Evolutionary conservation across 768 basidiomycete genomes (phyloP).

Genomic region (Tulasnella calospora): DNA sequence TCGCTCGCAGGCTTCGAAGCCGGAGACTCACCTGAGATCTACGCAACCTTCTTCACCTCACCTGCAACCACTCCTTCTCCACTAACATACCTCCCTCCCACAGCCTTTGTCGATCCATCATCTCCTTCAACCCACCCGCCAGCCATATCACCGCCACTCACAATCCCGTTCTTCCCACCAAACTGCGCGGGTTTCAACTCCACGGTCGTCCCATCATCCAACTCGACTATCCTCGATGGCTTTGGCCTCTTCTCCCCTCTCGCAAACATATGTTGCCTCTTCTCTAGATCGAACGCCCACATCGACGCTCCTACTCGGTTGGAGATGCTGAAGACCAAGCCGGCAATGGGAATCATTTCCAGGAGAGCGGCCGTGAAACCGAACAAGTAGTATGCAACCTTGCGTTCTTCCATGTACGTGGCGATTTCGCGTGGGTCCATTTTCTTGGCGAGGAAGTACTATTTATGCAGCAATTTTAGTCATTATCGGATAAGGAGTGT

Average conservation of each 20-base stretch:
- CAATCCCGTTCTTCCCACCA: not conserved
- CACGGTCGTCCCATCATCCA: slow-evolving; percentile 14
- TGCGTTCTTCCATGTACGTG: slow-evolving; percentile 80
- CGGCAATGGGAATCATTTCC: slow-evolving; percentile 70
- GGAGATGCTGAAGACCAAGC: slow-evolving; percentile 75
- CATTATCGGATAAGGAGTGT: not conserved
- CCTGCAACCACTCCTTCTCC: slow-evolving; percentile 15
- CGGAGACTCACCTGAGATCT: not conserved
- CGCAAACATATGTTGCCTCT: slow-evolving; percentile 42
- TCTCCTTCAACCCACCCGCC: slow-evolving; percentile 18
- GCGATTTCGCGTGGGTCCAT: slow-evolving; percentile 68
- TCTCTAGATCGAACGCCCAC: slow-evolving; percentile 69
- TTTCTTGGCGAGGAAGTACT: slow-evolving; percentile 82
- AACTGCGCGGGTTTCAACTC: slow-evolving; percentile 10
- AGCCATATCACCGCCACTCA: not conserved
- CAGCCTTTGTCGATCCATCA: slow-evolving; percentile 1
- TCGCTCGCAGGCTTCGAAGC: not conserved
- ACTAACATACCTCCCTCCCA: not conserved
- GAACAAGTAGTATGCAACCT: slow-evolving; percentile 77
- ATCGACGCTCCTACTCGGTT: slow-evolving; percentile 90
- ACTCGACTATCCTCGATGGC: slow-evolving; percentile 10
- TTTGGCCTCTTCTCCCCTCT: slow-evolving; percentile 36
- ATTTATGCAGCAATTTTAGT: not conserved
- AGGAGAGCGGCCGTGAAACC: slow-evolving; percentile 79
- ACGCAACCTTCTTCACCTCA: not conserved